A percentile compares a stretch with the other conserved stretches of the same genome.
Conservation (phyloP, 108 stramenopile genomes). For the Phaeodactylum tricornutum region DNA sequence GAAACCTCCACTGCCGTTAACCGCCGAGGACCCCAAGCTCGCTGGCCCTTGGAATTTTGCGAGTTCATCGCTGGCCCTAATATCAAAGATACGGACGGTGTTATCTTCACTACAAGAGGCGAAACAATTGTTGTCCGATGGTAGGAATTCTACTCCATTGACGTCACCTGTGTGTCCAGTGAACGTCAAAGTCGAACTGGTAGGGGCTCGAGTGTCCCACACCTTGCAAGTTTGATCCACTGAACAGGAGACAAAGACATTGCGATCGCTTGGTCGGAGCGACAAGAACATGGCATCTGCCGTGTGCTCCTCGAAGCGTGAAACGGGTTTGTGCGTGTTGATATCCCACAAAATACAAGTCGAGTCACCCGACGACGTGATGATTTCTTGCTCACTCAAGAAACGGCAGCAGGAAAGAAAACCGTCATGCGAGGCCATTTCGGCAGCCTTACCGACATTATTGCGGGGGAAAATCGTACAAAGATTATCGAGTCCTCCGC, state of each 20-base stretch:
- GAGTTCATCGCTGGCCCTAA: slow-evolving; percentile 86
- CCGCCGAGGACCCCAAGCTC: neutral
- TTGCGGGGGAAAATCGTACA: slow-evolving; percentile 89
- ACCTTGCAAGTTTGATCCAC: slow-evolving; percentile 94
- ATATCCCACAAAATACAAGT: slow-evolving; percentile 97
- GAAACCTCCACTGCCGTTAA: slow-evolving; percentile 36
- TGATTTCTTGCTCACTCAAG: slow-evolving; percentile 67
- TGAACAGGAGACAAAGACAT: slow-evolving; percentile 90
- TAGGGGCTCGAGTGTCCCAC: slow-evolving; percentile 88
- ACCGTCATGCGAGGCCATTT: slow-evolving; percentile 98
- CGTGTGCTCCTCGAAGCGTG: slow-evolving; percentile 87
- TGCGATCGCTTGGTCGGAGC: slow-evolving; percentile 65
- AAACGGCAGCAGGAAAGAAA: slow-evolving; percentile 98
- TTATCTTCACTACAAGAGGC: slow-evolving; percentile 95
- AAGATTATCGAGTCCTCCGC: slow-evolving; percentile 98
- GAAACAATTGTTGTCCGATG: slow-evolving; percentile 76
- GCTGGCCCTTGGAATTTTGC: slow-evolving; percentile 43
- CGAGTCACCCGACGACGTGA: slow-evolving; percentile 94
- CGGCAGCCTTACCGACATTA: slow-evolving; percentile 36
- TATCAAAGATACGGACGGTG: slow-evolving; percentile 90
- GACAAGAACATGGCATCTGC: slow-evolving; percentile 92
- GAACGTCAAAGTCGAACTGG: slow-evolving; percentile 64
- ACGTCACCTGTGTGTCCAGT: slow-evolving; percentile 94
- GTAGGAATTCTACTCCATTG: slow-evolving; percentile 94
- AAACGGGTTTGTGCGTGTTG: slow-evolving; percentile 56